phyloP scores from a whole-genome alignment of 1,284 basidiomycete genomes.

The Sanghuangporus sanghuang region DNA sequence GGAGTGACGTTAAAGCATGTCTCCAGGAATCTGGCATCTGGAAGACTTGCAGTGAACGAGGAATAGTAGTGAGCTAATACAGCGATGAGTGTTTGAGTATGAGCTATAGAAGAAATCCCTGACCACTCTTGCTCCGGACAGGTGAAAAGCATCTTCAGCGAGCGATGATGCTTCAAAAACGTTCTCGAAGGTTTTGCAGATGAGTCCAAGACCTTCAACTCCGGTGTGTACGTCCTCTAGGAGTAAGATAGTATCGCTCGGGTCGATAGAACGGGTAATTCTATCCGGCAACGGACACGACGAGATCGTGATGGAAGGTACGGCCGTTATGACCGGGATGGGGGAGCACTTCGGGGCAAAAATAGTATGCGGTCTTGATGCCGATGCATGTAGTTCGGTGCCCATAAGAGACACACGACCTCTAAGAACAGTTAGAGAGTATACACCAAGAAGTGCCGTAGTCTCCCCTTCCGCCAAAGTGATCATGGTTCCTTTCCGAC shows the following conservation, averaged over 20 bases:
- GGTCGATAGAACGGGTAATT: slow-evolving; percentile 19
- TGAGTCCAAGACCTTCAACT: slow-evolving; percentile 56
- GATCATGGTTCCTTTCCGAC: slow-evolving; percentile 31
- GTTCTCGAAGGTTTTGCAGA: slow-evolving; percentile 57
- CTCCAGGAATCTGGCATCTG: slow-evolving; percentile 10
- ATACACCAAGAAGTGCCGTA: slow-evolving; percentile 55
- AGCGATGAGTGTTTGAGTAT: neutral
- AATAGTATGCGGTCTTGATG: slow-evolving; percentile 35
- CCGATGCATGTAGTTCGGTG: slow-evolving; percentile 38
- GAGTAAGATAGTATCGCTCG: slow-evolving; percentile 38
- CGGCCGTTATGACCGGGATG: slow-evolving; percentile 47
- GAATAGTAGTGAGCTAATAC: neutral
- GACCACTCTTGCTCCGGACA: slow-evolving; percentile 7
- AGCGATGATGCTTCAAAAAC: slow-evolving; percentile 34
- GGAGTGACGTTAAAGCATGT: slow-evolving; percentile 1
- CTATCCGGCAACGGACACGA: slow-evolving; percentile 6
- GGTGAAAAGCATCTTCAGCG: neutral
- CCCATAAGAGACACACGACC: slow-evolving; percentile 53
- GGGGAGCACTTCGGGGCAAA: slow-evolving; percentile 68
- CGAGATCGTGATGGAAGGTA: slow-evolving; percentile 12
- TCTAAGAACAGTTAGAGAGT: slow-evolving; percentile 46
- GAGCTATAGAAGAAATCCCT: neutral
- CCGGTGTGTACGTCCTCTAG: slow-evolving; percentile 50
- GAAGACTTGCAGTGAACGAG: neutral
- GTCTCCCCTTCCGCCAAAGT: slow-evolving; percentile 41